Evolutionary conservation across 345 rosid species (phyloP), one percentile per base, ranked within the genome.

Genomic region (Murraya koenigii): DNA sequence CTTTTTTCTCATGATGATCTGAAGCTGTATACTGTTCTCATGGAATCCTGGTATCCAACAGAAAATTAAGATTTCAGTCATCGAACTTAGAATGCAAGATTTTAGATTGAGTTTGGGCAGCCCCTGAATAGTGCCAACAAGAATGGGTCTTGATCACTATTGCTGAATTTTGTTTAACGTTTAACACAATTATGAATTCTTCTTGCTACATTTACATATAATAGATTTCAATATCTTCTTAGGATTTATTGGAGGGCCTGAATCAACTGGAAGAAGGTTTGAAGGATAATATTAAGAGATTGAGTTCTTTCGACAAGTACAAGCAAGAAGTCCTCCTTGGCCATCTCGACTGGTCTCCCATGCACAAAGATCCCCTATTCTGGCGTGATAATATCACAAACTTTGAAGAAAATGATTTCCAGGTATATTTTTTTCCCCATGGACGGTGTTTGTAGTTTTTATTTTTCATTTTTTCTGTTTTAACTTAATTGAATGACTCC

Each of bases 301-400:
- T 94, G 86, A 95, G 98, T 86, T 95, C 99, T 75, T 95, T 91
- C 68, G 97, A 94, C 69, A 95, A 93, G 78, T 95, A 95, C 77
- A 95, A 92, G 88, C 98, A 95, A 82, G 99, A 94, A 87, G 94
- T 92, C 79, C 97, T 93, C 71, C 98, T 92, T 30, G 98, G 97
- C 54, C 97, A 92, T 74, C 97, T 95, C 69, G 99, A 95, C 80
- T 95, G 99, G 99, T 92, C 95, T 80, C 95, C 99, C 54, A 89
- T 95, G 97, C 99, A 95, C 88, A 95, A 95, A 82, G 97, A 95
- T 77, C 88, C 93, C 63, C 64, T 82, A 28, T 95, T 95, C 85
- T 95, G 99, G 99, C 97, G 98, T 58, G 99, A 95, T 74, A 95
- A 92, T 73, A 85, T 95, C 65, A 85, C 85, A 8, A 77, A 75